Base-by-base conservation (phyloP, 768 basidiomycete species). In the Bullera alba region DNA sequence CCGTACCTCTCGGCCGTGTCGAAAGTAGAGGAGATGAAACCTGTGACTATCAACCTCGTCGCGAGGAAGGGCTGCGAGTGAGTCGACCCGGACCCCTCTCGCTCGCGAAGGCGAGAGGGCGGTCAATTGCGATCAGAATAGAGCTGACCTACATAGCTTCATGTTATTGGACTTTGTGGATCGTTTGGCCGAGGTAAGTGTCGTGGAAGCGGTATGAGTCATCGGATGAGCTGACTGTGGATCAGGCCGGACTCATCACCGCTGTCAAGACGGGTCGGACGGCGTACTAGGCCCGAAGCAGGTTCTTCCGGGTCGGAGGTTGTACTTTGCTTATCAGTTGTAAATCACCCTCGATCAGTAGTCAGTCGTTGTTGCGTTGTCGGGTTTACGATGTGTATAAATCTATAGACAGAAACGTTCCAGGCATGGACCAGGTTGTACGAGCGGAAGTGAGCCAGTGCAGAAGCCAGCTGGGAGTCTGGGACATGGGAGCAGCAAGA, bases 1-100 rank as follows among this genome's bases (percentile, higher is more conserved):
- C 48, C 60, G 4, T 70, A 63, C 53, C 47, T 57, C 32, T 56
- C 51, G 17, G 51, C 54, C 19, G 50, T 70, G 42, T 57, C 55
- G 21, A 38, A 29, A 4, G 23, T 27, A 46, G 42, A 42, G 17
- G 59, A 61, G 37, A 51, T 56, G 53, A 41, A 49, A 15, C 37
- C 59, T 22, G 51, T 61, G 5, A 49, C 52, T 0, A 57, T 61
- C 49, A 51, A 34, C 23, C 35, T 56, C 25, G 41, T 56, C 17
- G 54, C 54, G 3, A 17, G 38, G 22, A 22, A 23, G n/a, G 54
- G 54, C 2, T 51, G 44, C 44, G 54, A 56, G 54, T 56, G 50
- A 56, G 54, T 47, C 21, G 12, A n/a, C 26, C 8, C 2, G 17
- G 19, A 14, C 22, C 28, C 8, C 8, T 3, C 29, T 39, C 12